phyloP scores from a whole-genome alignment of 768 basidiomycete species.

The Russula sp. region DNA sequence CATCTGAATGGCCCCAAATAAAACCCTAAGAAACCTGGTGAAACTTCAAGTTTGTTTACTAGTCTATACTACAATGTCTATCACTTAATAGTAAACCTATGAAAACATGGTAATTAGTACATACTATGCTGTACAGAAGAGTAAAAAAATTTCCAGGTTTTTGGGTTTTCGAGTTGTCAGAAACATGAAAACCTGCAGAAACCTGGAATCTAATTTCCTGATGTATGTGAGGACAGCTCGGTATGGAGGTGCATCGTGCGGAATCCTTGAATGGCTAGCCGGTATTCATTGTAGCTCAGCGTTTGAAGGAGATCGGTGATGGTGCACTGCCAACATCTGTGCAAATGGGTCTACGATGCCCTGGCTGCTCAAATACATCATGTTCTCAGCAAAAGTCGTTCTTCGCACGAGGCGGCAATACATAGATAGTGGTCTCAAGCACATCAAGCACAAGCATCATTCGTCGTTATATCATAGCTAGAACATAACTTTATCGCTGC shows the following conservation, averaged over 20 bases:
- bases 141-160: too few species aligned
- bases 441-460: too few species aligned
- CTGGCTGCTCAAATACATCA: conserved; percentile 86
- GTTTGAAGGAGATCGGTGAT: conserved; percentile 60
- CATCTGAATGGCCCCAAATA: too few species aligned
- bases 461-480: neutral
- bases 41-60: too few species aligned
- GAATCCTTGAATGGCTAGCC: conserved; percentile 94
- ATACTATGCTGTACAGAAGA: too few species aligned
- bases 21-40: too few species aligned
- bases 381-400: conserved; percentile 87
- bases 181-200: too few species aligned
- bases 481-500: neutral
- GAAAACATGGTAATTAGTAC: too few species aligned
- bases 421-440: conserved; percentile 27
- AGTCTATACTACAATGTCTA: too few species aligned
- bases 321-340: conserved; percentile 67
- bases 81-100: too few species aligned
- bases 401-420: conserved; percentile 73
- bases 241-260: conserved; percentile 84
- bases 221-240: conserved; percentile 54
- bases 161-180: too few species aligned
- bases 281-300: conserved; percentile 82
- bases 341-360: conserved; percentile 84
- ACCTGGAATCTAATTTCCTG: too few species aligned